Base-by-base conservation (phyloP, 257 asterid species). In the Capsicum pubescens region DNA sequence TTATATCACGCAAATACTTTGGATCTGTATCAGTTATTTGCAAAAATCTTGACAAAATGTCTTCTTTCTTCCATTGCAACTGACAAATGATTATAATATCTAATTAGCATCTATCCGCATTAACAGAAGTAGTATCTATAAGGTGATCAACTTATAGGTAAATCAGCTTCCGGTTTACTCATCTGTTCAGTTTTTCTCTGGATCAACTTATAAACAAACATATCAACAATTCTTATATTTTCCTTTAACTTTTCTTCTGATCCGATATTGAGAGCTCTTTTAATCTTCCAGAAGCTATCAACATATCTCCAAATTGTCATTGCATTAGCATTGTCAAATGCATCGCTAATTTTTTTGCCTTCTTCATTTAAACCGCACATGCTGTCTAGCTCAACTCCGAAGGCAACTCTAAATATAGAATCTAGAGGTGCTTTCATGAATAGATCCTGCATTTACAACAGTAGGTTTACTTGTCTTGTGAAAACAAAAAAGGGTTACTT, bases 341-440 rank as follows among this genome's bases (percentile, higher is more conserved):
- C 95, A 61, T 46, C 61, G 81, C 89, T 86, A 63, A 92, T 90
- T 64, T 80, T 79, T 14, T 54, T 63, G 58, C 92, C 93, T 87
- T 89, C 92, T 84, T 91, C 92, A 9, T 86, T 90, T 35, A 93
- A 85, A 60, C 93, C 95, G 80, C 90, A 88, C 93, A 90, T 87
- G 66, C 90, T 89, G 82, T 90, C 91, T 63, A 92, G 72, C 19
- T 92, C 95, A 48, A 89, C 90, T 44, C 93, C 95, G 61, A 89
- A 92, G 0, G 91, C 93, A 52, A 92, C 93, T 84, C 83, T 90
- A 80, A 89, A 90, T 15, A 92, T 83, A 2, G 95, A 90, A 84
- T 92, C 93, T 66, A 92, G 61, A 61, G 93, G 88, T 80, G 93
- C 71, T 81, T 90, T 90, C 92, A 90, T 90, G 76, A 92, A 86